phyloP scores from a whole-genome alignment of 495 filamentous ascomycete species.

The Penicillium paxilli region DNA sequence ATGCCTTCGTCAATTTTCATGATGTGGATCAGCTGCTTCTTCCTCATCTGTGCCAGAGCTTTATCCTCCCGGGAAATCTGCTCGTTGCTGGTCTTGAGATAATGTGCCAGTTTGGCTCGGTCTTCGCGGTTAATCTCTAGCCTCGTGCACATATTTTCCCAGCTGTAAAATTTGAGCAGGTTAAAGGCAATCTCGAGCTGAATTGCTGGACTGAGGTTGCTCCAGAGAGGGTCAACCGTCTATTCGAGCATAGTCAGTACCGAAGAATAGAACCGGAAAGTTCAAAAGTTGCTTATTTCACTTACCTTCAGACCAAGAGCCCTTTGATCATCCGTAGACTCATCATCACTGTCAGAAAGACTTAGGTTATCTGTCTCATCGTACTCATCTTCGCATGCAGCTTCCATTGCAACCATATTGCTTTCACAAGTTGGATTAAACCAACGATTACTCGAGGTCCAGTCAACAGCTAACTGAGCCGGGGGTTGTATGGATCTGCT shows the following conservation, averaged over 20 bases:
- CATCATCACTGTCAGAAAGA: conserved; percentile 26
- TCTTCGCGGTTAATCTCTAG: conserved; percentile 31
- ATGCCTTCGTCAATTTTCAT: conserved; percentile 32
- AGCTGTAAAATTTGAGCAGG: conserved; percentile 21
- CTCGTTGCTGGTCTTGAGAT: conserved; percentile 19
- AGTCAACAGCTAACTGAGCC: conserved; percentile 18
- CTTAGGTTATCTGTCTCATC: conserved; percentile 12
- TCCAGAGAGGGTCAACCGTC: conserved; percentile 29
- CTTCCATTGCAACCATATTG: conserved; percentile 36
- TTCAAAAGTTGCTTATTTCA: too few relatives aligned
- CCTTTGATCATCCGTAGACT: not conserved
- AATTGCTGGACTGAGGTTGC: conserved; percentile 31
- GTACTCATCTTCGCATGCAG: not conserved
- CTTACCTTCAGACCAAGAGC: conserved; percentile 11
- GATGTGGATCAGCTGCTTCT: conserved; percentile 28
- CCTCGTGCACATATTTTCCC: conserved; percentile 13
- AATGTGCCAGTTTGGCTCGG: conserved; percentile 6
- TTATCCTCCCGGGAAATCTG: conserved; percentile 30
- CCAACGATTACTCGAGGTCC: conserved; percentile 34
- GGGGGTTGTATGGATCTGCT: not conserved
- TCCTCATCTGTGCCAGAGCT: conserved; percentile 28
- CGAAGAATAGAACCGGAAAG: too few relatives aligned
- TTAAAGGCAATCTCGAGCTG: conserved; percentile 39
- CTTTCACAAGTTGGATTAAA: conserved; percentile 33
- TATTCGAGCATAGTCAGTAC: not conserved